phyloP scores from a whole-genome alignment of 257 asterid genomes.

The Galeopsis tetrahit region DNA sequence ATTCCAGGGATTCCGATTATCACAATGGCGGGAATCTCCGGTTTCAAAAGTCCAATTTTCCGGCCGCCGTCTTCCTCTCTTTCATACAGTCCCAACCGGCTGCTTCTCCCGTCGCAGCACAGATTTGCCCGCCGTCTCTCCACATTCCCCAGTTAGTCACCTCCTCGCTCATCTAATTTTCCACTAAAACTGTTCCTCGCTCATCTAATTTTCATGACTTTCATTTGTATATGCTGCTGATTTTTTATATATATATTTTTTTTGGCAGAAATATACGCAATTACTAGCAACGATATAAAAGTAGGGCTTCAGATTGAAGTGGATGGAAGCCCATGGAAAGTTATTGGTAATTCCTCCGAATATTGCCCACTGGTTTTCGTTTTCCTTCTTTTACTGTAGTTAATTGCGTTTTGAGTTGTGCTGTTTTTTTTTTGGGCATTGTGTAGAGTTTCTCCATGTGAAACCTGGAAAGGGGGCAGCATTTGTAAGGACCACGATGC shows the following conservation, averaged over 20 bases:
- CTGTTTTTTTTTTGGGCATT: slow-evolving; percentile 33
- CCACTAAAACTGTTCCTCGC: too few relatives aligned
- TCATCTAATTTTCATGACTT: too few relatives aligned
- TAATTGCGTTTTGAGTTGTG: not conserved
- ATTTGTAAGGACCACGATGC: slow-evolving; percentile 84
- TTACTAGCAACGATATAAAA: slow-evolving; percentile 91
- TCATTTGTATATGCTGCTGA: not conserved
- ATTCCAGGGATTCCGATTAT: slow-evolving; percentile 12
- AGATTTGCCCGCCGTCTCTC: slow-evolving; percentile 44
- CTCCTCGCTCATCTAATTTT: not conserved
- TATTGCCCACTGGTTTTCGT: not conserved
- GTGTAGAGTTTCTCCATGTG: slow-evolving; percentile 89
- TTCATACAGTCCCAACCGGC: slow-evolving; percentile 37
- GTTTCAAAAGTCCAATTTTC: slow-evolving; percentile 50
- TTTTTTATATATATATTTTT: not conserved
- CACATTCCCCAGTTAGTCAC: slow-evolving; percentile 60
- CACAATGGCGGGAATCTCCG: slow-evolving; percentile 71
- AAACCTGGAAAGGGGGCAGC: slow-evolving; percentile 99
- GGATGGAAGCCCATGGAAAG: slow-evolving; percentile 92
- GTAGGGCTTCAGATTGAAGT: slow-evolving; percentile 93
- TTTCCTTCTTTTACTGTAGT: not conserved
- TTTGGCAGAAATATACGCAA: slow-evolving; percentile 64
- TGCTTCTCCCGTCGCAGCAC: slow-evolving; percentile 42
- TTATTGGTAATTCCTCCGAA: slow-evolving; percentile 60
- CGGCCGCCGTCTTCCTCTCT: slow-evolving; percentile 49